Base-by-base conservation (phyloP, 441 rosid genomes). In the Erysimum pusillum region DNA sequence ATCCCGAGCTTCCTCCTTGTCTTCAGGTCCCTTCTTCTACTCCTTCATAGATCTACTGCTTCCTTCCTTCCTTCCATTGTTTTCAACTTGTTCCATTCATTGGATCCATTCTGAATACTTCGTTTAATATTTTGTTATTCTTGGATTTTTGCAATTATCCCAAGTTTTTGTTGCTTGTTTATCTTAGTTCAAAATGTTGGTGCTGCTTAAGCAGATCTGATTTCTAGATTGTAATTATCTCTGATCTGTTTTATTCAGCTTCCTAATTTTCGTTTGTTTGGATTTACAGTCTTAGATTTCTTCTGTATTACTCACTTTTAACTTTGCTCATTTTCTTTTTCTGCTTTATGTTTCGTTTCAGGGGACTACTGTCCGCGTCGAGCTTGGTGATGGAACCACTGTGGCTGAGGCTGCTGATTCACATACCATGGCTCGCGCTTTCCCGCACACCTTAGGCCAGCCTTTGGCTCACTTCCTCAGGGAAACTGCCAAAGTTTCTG, bases 291-390 rank as follows among this genome's bases (percentile, higher is more conserved):
- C 28, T 51, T 45, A 10, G 51, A 35, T 28, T 45, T 34, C 36
- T 63, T 53, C 45, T 12, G 42, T 7, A 39, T 15, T 15, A 39
- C 8, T 46, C 20, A 62, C 14, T 5, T 53, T 65, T 8, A 28
- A 59, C 15, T 28, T 62, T 67, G 45, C 52, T 74, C 22, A 35
- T 39, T 17, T 11, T 42, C 34, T 44, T 62, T 1, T 22, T 54
- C n/a, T 44, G 41, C 8, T 63, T 75, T 31, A 52, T 67, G 18
- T 46, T 51, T 39, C 32, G 46, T 78, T 76, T 63, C 82, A 96
- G 99, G 99, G 99, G 57, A 91, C 97, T 48, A 84, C 97, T 35
- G 99, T 96, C 34, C 91, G 99, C 67, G 98, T 96, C 13, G 98
- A 94, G 85, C 85, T 88, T 82, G 99, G 99, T 54, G 99, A 96